These are phyloP conservation scores for Cystoderma amianthinum DNA, from an alignment of 768 basidiomycete species.

Conservation along the genomic window DNA sequence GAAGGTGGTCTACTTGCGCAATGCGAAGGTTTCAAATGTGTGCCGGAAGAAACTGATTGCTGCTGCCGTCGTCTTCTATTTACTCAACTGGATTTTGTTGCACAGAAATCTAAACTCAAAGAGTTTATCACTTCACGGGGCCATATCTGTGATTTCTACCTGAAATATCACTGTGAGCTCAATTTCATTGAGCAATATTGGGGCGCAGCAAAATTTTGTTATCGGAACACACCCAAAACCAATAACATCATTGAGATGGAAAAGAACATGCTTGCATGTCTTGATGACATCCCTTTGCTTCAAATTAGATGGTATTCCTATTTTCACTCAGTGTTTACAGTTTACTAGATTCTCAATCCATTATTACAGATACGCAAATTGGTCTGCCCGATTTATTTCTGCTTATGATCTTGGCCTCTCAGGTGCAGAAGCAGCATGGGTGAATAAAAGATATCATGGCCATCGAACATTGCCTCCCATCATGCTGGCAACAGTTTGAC, in stretches of 20 bases:
- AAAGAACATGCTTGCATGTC: conserved; percentile 17
- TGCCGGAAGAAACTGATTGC: conserved; percentile 12
- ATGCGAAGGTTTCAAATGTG: conserved; percentile 22
- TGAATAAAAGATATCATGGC: no score
- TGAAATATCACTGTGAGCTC: no score
- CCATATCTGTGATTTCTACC: conserved; percentile 15
- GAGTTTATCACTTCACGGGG: conserved; percentile 8
- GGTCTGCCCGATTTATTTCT: no score
- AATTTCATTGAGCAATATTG: conserved; percentile 28
- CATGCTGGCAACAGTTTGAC: no score
- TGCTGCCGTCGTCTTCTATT: conserved; percentile 17
- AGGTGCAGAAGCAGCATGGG: no score
- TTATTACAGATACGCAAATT: no score
- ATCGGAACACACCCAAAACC: conserved; percentile 14
- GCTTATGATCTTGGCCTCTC: no score
- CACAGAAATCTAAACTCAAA: conserved; percentile 9
- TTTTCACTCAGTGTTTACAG: no score
- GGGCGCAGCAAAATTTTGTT: conserved; percentile 23
- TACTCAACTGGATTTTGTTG: conserved; percentile 13
- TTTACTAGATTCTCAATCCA: no score
- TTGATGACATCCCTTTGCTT: conserved; percentile 11
- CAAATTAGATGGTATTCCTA: no score
- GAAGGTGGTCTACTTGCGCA: conserved; percentile 13
- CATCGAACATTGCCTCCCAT: no score
- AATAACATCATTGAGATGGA: conserved; percentile 21